Conservation (phyloP, 1,139 yeast genomes). For the Blastobotrys serpentis region DNA sequence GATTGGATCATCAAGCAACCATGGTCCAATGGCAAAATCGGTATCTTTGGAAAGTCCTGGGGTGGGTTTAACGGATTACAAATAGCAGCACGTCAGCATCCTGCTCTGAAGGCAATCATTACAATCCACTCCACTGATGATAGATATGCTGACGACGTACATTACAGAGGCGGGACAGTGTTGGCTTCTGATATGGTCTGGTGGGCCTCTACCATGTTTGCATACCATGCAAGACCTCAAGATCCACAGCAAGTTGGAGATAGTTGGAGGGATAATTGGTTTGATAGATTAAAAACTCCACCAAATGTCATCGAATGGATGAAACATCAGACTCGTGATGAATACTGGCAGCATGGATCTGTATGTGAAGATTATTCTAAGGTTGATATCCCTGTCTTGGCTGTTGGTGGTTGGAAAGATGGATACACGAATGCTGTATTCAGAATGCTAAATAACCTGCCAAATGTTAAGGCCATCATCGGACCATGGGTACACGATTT, state of each 20-base stretch:
- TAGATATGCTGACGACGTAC: constrained; percentile 47
- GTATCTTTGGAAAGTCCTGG: constrained; percentile 50
- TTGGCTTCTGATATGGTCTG: constrained; percentile 46
- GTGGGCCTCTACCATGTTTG: constrained; percentile 49
- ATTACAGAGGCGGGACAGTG: constrained; percentile 46
- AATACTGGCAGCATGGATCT: constrained; percentile 29
- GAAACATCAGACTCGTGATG: constrained; percentile 44
- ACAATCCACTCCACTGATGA: constrained; percentile 47
- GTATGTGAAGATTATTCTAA: constrained; percentile 43
- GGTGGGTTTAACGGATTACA: constrained; percentile 48
- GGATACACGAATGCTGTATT: constrained; percentile 46
- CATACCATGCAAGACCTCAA: constrained; percentile 42
- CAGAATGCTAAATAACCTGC: constrained; percentile 42
- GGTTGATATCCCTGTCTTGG: constrained; percentile 44
- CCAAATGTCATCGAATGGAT: constrained; percentile 45
- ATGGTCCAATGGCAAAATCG: constrained; percentile 47
- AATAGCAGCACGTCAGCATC: constrained; percentile 46
- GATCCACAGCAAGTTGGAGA: constrained; percentile 44
- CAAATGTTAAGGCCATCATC: constrained; percentile 39
- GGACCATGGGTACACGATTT: constrained; percentile 50
- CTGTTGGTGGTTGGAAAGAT: constrained; percentile 48
- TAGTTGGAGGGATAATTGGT: constrained; percentile 43
- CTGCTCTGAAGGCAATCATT: constrained; percentile 44
- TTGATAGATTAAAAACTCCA: constrained; percentile 37
- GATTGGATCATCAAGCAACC: constrained; percentile 43